Evolutionary conservation across 2,329 filamentous ascomycete species (phyloP), one percentile per base, ranked within the genome.

Genomic region (Diaporthe citrichinensis): DNA sequence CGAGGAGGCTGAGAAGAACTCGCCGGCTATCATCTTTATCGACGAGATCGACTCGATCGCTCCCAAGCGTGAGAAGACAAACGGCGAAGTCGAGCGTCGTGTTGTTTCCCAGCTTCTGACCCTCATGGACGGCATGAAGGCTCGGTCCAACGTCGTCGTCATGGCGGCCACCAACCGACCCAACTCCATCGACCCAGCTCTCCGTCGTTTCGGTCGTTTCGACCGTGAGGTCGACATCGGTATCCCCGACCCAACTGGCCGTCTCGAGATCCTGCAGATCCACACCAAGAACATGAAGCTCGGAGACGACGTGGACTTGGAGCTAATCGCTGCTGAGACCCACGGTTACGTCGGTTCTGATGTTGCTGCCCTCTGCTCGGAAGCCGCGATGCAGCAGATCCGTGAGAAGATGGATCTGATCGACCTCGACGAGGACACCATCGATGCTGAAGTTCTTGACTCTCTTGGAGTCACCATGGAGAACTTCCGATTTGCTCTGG

Each of bases 211-310:
- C 87, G 97, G 97, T 78, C 97, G 97, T 86, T 98, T 99, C 89
- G 97, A 99, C 85, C 97, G 97, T 85, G 97, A 98, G 86, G 96
- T 99, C 79, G 97, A 99, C 83, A 98, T 99, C 83, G 96, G 96
- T 82, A 98, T 98, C 80, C 97, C 97, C 72, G 97, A 98, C 88
- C 97, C 97, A 71, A 98, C 96, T 81, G 97, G 97, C 78, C 97
- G 97, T 91, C 94, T 99, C 51, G 97, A 99, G 90, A 98, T 99
- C 83, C 93, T 99, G 77, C 95, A 98, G 87, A 99, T 99, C 80
- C 97, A 99, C 91, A 99, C 97, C 86, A 99, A 99, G 94, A 99
- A 99, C 92, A 99, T 99, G 97, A 99, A 99, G 90, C 92, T 99
- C 77, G 95, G 87, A 76, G 97, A 98, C 75, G 97, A 98, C 81